Conservation (phyloP, 768 basidiomycete species). For the Leccinum boreale region DNA sequence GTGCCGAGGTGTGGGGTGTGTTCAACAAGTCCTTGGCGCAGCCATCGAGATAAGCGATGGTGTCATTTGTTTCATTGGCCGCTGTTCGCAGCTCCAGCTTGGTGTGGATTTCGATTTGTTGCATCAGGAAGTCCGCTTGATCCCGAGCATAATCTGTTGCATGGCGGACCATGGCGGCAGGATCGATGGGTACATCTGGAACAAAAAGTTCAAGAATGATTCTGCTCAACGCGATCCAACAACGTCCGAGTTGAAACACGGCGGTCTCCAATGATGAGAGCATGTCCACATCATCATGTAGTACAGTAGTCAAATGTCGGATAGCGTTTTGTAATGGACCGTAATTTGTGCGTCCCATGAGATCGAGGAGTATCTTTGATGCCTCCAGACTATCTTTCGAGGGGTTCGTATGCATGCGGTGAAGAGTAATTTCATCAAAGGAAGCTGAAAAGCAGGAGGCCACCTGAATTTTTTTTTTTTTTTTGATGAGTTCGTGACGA, state of each 20-base stretch:
- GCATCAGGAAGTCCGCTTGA: constrained; percentile 38
- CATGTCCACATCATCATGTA: constrained; percentile 17
- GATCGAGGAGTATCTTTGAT: constrained; percentile 25
- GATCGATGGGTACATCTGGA: constrained; percentile 85
- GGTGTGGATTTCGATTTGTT: constrained; percentile 53
- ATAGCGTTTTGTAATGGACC: constrained; percentile 35
- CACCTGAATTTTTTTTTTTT: too few relatives aligned
- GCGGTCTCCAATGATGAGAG: constrained; percentile 17
- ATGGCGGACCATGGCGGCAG: constrained; percentile 61
- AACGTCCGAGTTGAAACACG: constrained; percentile 38
- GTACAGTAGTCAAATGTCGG: constrained; percentile 27
- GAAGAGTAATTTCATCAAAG: constrained; percentile 29
- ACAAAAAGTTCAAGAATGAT: constrained; percentile 70
- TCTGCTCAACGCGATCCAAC: constrained; percentile 61
- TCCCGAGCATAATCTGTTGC: constrained; percentile 41
- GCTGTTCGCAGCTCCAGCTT: constrained; percentile 52
- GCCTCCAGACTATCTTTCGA: constrained; percentile 14
- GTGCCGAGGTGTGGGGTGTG: constrained; percentile 22
- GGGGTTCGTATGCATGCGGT: constrained; percentile 7
- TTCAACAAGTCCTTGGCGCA: constrained; percentile 32
- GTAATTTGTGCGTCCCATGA: constrained; percentile 34
- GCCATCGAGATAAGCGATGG: constrained; percentile 43
- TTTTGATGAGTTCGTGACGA: constrained; percentile 7
- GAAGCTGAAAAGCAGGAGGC: constrained; percentile 42
- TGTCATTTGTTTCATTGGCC: constrained; percentile 53